Evolutionary conservation across 1,284 basidiomycete species (phyloP).

Genomic region (Rhodofomes roseus): DNA sequence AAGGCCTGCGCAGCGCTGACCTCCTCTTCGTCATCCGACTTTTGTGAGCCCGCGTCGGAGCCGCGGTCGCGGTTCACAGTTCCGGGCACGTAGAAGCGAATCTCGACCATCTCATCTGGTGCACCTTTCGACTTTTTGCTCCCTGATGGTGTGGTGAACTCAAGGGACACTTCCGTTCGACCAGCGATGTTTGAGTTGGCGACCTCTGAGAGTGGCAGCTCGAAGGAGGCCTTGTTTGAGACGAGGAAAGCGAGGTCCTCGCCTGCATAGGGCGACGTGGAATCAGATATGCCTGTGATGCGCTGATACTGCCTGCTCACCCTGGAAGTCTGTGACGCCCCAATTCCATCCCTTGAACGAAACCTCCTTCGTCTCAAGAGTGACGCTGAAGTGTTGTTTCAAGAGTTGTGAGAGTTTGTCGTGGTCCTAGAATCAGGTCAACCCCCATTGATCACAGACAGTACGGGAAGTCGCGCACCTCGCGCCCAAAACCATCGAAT

Average conservation of each 20-base stretch:
- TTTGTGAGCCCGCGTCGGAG: conserved; percentile 76
- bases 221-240: conserved; percentile 88
- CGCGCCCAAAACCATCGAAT: conserved; percentile 94
- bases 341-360: conserved; percentile 98
- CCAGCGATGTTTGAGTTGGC: conserved; percentile 98
- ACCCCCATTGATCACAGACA: not conserved
- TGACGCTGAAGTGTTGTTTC: conserved; percentile 83
- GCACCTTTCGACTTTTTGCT: conserved; percentile 47
- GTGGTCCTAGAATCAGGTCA: conserved; percentile 61
- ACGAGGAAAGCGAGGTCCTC: conserved; percentile 90
- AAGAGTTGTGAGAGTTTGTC: conserved; percentile 74
- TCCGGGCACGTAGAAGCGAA: conserved; percentile 95
- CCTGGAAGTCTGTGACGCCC: conserved; percentile 94
- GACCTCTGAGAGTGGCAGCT: conserved; percentile 84
- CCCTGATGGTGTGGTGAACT: conserved; percentile 68
- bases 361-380: conserved; percentile 84
- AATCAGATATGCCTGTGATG: not conserved
- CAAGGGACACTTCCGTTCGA: conserved; percentile 95
- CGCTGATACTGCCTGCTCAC: conserved; percentile 38
- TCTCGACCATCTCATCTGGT: conserved; percentile 92
- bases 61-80: conserved; percentile 63
- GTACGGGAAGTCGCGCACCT: conserved; percentile 48
- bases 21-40: conserved; percentile 71
- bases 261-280: conserved; percentile 33
- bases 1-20: conserved; percentile 93